Evolutionary conservation across 2,329 filamentous ascomycete genomes (phyloP), one percentile per base, ranked within the genome.

Genomic region (Fusarium sp.): DNA sequence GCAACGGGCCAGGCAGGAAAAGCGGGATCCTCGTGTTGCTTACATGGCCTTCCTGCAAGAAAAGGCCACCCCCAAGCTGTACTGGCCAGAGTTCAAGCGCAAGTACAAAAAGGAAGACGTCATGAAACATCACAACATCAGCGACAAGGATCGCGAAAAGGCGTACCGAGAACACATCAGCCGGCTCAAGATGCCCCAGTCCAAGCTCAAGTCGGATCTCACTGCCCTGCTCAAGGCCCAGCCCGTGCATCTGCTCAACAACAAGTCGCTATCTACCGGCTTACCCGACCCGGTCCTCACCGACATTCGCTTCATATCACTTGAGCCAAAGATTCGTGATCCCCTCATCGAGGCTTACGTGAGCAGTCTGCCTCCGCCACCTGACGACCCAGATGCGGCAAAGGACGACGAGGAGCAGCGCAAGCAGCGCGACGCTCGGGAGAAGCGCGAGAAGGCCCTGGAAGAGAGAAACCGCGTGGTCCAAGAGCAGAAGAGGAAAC

Each of bases 81-180:
- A 96, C 81, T 99, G 95, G 95, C 90, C 92, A 0, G 95, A 99
- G 74, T 99, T 99, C 78, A 92, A 91, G 70, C 84, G 95, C 31
- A 99, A 97, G 74, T 95, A 88, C 77, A 90, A 90, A 65, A 93
- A 90, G 65, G 93, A 96, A 64, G 76, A 85, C 0, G 85, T 88
- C 48, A 93, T 99, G 90, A 90, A 89, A 59, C 90, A 94, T 57
- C 80, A 85, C 28, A 85, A 82, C 46, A 80, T 93, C 24, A 79
- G 81, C 31, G 92, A 94, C 70, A 92, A 90, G 74, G 91, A 94
- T 48, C 84, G 90, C 31, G 92, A 96, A 73, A 93, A 90, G 76
- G 81, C 86, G 48, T 96, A 94, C 73, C 84, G 91, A 53, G 91
- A 95, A 55, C 87, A 92, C 70, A 81, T 92, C 64, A 83, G 79